These are phyloP conservation scores for Achlya hypogyna DNA, from an alignment of 352 stramenopile species.

Conservation along the genomic window DNA sequence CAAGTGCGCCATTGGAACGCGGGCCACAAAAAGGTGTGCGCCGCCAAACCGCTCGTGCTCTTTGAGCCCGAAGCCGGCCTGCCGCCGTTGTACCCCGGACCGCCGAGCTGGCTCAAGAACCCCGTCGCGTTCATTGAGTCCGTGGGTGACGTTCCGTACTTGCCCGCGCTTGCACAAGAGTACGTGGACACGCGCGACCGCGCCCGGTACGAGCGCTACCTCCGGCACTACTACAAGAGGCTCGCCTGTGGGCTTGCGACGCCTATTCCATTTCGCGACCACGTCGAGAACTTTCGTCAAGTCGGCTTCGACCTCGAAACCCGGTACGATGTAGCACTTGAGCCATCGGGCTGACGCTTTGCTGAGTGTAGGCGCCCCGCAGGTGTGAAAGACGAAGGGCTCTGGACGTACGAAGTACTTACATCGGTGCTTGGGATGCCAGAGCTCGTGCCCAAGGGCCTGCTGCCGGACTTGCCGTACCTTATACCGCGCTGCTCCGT, in stretches of 20 bases:
- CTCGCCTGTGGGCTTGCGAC: constrained; percentile 1
- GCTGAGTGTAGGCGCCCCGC: not conserved
- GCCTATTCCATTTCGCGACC: not conserved
- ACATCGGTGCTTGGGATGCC: constrained; percentile 3
- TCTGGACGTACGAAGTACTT: constrained; percentile 9
- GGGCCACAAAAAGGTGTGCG: constrained; percentile 18
- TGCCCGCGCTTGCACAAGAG: constrained; percentile 6
- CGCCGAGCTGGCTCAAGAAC: constrained; percentile 7
- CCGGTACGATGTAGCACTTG: not conserved
- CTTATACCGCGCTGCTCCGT: constrained; percentile 6
- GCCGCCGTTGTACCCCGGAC: constrained; percentile 6
- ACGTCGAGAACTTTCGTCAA: constrained; percentile 7
- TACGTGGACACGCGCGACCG: constrained; percentile 14
- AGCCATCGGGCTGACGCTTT: not conserved
- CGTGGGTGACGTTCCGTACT: constrained; percentile 4
- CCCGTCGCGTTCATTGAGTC: not conserved
- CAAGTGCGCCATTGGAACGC: constrained; percentile 17
- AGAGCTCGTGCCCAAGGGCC: not conserved
- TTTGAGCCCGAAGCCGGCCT: constrained; percentile 9
- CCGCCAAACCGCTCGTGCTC: not conserved
- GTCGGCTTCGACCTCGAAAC: constrained; percentile 15
- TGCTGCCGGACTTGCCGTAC: not conserved
- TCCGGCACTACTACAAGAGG: constrained; percentile 20
- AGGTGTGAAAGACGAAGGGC: not conserved
- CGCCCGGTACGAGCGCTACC: not conserved